Base-by-base conservation (phyloP, 2,329 filamentous ascomycete species). In the Didymella lethalis region DNA sequence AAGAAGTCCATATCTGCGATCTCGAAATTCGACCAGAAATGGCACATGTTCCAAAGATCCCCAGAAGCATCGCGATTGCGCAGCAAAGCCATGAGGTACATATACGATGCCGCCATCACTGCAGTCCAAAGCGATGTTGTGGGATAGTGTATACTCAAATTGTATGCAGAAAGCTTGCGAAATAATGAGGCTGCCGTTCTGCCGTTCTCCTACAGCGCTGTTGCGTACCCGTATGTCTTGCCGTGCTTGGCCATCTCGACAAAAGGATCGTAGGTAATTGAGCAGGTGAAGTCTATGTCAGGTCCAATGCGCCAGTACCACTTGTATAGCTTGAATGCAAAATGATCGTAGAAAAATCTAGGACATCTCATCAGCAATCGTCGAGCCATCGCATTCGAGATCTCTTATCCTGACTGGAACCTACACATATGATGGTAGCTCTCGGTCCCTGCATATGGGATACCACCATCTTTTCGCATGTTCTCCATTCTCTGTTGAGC, bases 241-340 rank as follows among this genome's bases (percentile, higher is more conserved):
- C 96, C 96, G 81, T 93, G 86, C 78, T 97, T 93, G 68, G 90
- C 86, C 93, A 98, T 97, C 79, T 91, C 97, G 66, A 90, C 88
- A 84, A 98, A 98, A 48, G 97, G 90, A 73, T 98, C 94, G 79
- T 97, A 98, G 78, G 97, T 93, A 61, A 98, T 85, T 69, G 97
- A 91, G 83, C 94, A 98, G 84, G 96, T 97, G 84, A 97, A 98
- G 79, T 96, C 91, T 36, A 97, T 93, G 66, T 97, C 95, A 52
- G 94, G 94, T 77, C 98, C 94, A 48, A 98, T 93, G 59, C 94
- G 91, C 94, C 94, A 98, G 83, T 98, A 98, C 83, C 90, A 98
- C 68, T 91, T 90, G 67, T 86, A 88, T 65, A 93, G 78, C 65
- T 87, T 82, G 51, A 98, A 85, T 0, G 92, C 92, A 0, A 92